Percentiles rank a stretch among this genome's conserved stretches.
These are phyloP conservation scores for Colletotrichum sp. DNA, from an alignment of 2,329 filamentous ascomycete species.

Conservation along the genomic window DNA sequence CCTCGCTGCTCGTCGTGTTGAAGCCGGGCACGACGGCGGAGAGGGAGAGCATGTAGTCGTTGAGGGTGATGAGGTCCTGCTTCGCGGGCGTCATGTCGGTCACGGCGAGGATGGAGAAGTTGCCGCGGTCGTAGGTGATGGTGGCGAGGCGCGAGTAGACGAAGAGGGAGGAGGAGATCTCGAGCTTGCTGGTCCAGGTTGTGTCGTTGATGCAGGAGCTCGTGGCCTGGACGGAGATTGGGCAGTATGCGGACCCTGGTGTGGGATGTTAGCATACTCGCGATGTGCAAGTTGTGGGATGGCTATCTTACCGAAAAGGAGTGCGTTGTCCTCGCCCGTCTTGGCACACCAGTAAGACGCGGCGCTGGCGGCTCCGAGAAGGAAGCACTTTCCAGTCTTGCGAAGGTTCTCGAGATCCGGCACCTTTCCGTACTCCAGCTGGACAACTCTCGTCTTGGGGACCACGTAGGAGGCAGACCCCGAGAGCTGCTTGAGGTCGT, in stretches of 20 bases:
- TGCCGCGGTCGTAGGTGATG: conserved; percentile 12
- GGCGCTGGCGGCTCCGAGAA: not conserved
- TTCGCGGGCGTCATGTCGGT: not conserved
- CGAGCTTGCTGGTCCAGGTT: not conserved
- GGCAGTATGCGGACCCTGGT: conserved; percentile 12
- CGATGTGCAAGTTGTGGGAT: not conserved
- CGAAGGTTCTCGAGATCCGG: not conserved
- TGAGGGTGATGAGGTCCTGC: not conserved
- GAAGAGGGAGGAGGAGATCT: conserved; percentile 1
- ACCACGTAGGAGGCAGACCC: not conserved
- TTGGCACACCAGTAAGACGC: conserved; percentile 15
- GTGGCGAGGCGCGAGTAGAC: conserved; percentile 5
- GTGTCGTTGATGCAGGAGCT: conserved; percentile 3
- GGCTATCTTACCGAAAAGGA: not conserved
- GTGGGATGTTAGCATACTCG: not conserved
- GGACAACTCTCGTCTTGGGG: not conserved
- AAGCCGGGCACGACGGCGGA: conserved; percentile 10
- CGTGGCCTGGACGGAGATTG: not conserved
- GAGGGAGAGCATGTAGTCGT: conserved; percentile 9
- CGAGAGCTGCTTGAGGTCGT: not conserved
- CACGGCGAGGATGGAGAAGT: conserved; percentile 14
- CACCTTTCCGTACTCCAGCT: conserved; percentile 7
- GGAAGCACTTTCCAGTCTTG: not conserved
- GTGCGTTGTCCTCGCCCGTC: not conserved
- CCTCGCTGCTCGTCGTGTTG: not conserved